Evolutionary conservation across 1,284 basidiomycete species (phyloP).

Genomic region (Stereum hirsutum): DNA sequence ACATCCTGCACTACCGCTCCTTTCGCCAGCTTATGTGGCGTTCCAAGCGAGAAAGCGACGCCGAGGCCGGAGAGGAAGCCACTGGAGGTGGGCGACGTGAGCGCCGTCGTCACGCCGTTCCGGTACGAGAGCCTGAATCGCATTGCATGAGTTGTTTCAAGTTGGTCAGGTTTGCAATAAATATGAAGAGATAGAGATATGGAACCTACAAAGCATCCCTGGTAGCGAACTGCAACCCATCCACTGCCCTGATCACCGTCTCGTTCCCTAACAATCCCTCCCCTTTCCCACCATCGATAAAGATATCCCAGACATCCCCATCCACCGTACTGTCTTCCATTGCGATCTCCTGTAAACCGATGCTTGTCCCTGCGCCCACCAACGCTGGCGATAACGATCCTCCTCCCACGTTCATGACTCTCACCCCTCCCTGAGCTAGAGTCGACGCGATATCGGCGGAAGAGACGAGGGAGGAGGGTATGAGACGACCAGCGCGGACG

Average conservation of each 20-base stretch:
- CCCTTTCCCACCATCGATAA: constrained; percentile 25
- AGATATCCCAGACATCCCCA: constrained; percentile 37
- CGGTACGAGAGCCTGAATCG: constrained; percentile 24
- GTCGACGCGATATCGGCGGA: no score
- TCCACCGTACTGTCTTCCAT: constrained; percentile 38
- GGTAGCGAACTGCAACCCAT: constrained; percentile 67
- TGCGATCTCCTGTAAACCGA: constrained; percentile 28
- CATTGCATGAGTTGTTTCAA: constrained; percentile 16
- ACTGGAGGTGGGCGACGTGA: constrained; percentile 36
- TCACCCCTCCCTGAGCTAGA: no score
- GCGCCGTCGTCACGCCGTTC: constrained; percentile 23
- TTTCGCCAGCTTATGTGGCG: constrained; percentile 32
- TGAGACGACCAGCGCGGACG: no score
- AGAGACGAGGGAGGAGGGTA: no score
- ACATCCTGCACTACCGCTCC: constrained; percentile 41
- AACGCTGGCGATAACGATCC: constrained; percentile 37
- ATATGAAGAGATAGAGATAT: constrained; percentile 5
- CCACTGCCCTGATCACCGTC: constrained; percentile 54
- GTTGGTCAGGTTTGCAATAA: constrained; percentile 52
- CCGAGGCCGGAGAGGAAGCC: constrained; percentile 40
- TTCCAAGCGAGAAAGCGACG: constrained; percentile 36
- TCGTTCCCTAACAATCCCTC: constrained; percentile 44
- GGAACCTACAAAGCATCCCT: constrained; percentile 65
- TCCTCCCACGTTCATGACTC: no score
- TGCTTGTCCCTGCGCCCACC: constrained; percentile 23